phyloP scores from a whole-genome alignment of 495 filamentous ascomycete species.

The Penicillium paxilli region DNA sequence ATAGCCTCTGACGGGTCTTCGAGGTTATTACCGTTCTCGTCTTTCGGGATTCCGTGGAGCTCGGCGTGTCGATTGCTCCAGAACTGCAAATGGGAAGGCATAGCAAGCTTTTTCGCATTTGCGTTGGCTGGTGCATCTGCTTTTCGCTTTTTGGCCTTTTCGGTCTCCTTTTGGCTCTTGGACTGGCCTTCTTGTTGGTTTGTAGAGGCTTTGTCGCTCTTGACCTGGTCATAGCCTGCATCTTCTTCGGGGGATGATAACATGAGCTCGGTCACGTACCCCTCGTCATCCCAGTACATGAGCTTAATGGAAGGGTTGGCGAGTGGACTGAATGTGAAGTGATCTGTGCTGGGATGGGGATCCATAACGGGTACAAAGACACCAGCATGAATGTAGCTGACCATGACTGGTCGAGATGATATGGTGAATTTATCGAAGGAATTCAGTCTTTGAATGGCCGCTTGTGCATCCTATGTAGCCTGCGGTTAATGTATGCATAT shows the following conservation, averaged over 20 bases:
- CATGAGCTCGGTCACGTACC: constrained; percentile 67
- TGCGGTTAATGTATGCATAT: background rate
- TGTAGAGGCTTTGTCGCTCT: constrained; percentile 30
- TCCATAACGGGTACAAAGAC: constrained; percentile 80
- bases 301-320: constrained; percentile 68
- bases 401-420: constrained; percentile 69
- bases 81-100: constrained; percentile 74
- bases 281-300: constrained; percentile 83
- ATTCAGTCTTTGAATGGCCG: constrained; percentile 71
- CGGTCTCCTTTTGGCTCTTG: constrained; percentile 47
- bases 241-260: constrained; percentile 55
- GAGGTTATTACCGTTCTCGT: constrained; percentile 23
- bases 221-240: constrained; percentile 13
- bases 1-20: constrained; percentile 12
- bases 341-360: constrained; percentile 49
- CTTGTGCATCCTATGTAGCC: constrained; percentile 68
- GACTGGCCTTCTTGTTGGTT: constrained; percentile 41
- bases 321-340: constrained; percentile 71
- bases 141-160: constrained; percentile 74
- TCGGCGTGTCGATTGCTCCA: constrained; percentile 88
- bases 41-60: constrained; percentile 61
- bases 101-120: constrained; percentile 50
- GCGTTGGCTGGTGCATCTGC: constrained; percentile 44
- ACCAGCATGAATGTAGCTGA: constrained; percentile 81
- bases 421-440: constrained; percentile 84